Evolutionary conservation across 1,284 basidiomycete species (phyloP).

Genomic region (Peniophora sp.): DNA sequence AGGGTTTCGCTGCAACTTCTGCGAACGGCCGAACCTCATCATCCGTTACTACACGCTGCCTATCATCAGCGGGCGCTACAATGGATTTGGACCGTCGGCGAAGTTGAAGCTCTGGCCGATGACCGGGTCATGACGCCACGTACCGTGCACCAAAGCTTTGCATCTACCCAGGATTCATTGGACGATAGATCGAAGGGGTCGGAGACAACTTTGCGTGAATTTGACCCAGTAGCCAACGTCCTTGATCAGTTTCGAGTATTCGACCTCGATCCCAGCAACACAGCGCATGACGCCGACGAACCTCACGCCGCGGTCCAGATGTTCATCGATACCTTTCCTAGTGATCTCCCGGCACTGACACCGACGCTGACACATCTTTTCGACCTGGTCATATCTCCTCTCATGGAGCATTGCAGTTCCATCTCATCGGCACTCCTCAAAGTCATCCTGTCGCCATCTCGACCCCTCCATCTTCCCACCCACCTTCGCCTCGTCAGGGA

Average conservation of each 20-base stretch:
- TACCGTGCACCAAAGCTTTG: background rate
- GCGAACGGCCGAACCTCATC: constrained; percentile 49
- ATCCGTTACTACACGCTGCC: constrained; percentile 36
- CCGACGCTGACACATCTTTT: constrained; percentile 57
- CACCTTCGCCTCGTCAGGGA: constrained; percentile 63
- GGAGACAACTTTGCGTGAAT: constrained; percentile 3
- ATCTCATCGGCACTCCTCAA: constrained; percentile 56
- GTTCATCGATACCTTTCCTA: constrained; percentile 53
- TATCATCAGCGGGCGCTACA: constrained; percentile 26
- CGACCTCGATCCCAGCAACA: constrained; percentile 56
- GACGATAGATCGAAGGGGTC: constrained; percentile 3
- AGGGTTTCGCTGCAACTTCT: constrained; percentile 60
- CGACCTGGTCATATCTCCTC: constrained; percentile 47
- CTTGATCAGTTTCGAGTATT: constrained; percentile 49
- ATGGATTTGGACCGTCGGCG: constrained; percentile 55
- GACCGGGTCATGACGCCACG: constrained; percentile 46
- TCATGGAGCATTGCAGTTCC: constrained; percentile 45
- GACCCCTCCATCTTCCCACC: constrained; percentile 46
- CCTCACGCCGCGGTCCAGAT: constrained; percentile 17
- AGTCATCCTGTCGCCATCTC: constrained; percentile 47
- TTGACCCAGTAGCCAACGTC: constrained; percentile 14
- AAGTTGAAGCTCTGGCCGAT: constrained; percentile 29
- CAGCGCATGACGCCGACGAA: constrained; percentile 18
- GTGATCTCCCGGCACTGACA: constrained; percentile 47
- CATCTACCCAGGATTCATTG: background rate